These are phyloP conservation scores for Amanita inopinata DNA, from an alignment of 768 basidiomycete species.

Conservation along the genomic window DNA sequence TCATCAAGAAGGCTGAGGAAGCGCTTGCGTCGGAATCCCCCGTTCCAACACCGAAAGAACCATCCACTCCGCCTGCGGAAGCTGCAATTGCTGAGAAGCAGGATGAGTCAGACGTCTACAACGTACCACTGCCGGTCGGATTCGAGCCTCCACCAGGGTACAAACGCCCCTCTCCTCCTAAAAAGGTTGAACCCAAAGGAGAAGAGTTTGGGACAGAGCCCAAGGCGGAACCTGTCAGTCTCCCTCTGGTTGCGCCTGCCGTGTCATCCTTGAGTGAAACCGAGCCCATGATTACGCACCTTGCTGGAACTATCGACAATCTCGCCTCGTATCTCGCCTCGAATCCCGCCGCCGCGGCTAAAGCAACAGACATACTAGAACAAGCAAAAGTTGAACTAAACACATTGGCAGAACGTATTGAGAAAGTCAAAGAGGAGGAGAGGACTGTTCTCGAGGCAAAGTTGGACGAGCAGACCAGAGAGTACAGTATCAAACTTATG, in stretches of 20 bases:
- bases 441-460: constrained; percentile 47
- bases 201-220: constrained; percentile 17
- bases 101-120: constrained; percentile 38
- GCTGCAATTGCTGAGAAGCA: constrained; percentile 18
- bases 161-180: constrained; percentile 46
- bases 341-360: constrained; percentile 55
- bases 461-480: constrained; percentile 76
- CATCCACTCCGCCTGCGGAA: too few species aligned
- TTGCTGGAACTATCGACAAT: constrained; percentile 88
- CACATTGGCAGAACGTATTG: constrained; percentile 65
- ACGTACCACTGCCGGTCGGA: constrained; percentile 76
- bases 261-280: constrained; percentile 62
- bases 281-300: constrained; percentile 89
- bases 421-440: constrained; percentile 74
- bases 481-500: constrained; percentile 73
- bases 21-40: constrained; percentile 44
- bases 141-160: constrained; percentile 93
- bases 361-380: constrained; percentile 69
- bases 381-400: constrained; percentile 76
- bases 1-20: constrained; percentile 64
- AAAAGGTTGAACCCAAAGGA: constrained; percentile 22
- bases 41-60: constrained; percentile 16
- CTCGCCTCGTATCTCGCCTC: constrained; percentile 77
- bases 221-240: constrained; percentile 22
- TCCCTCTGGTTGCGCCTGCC: constrained; percentile 77